These are phyloP conservation scores for Trametes gibbosa DNA, from an alignment of 768 basidiomycete genomes.

Conservation along the genomic window DNA sequence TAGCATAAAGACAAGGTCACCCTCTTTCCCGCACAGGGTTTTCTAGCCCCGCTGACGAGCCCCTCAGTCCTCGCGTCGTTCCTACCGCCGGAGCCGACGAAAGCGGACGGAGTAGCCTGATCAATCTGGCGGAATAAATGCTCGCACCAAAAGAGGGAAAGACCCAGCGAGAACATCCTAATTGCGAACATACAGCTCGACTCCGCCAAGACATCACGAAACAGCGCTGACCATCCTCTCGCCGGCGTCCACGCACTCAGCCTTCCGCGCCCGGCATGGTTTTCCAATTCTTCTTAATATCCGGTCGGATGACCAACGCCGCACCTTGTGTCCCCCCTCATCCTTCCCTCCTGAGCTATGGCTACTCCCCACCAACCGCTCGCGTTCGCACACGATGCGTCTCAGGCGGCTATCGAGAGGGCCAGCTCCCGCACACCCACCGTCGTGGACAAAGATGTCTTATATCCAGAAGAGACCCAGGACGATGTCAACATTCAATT, in stretches of 20 bases:
- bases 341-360: neutral
- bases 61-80: no score
- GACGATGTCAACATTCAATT: neutral
- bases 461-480: neutral
- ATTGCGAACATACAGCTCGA: neutral
- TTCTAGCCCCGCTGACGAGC: no score
- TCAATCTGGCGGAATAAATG: neutral
- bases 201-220: neutral
- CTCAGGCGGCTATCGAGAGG: neutral
- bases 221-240: neutral
- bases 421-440: conserved; percentile 3
- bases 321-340: neutral
- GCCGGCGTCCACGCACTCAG: neutral
- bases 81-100: neutral
- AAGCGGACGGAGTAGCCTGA: neutral
- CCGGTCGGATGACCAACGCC: neutral
- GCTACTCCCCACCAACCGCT: neutral
- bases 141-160: neutral
- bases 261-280: neutral
- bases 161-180: neutral
- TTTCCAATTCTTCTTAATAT: neutral
- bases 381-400: neutral
- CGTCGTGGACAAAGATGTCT: conserved; percentile 1
- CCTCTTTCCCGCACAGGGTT: no score
- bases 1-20: no score